These are phyloP conservation scores for Plasmopara muralis DNA, from an alignment of 352 stramenopile genomes.

Conservation along the genomic window DNA sequence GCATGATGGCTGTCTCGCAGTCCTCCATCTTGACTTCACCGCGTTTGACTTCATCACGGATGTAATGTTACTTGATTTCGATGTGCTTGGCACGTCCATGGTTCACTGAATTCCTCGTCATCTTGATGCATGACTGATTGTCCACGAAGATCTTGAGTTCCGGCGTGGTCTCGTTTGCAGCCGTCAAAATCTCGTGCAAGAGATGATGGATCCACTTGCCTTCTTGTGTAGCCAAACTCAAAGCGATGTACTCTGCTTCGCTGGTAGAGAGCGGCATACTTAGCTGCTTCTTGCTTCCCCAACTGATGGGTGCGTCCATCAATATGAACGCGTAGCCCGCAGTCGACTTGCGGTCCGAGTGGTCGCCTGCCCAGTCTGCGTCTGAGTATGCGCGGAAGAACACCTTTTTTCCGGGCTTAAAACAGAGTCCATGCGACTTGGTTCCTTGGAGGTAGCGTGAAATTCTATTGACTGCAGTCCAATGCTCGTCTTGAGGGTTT, in stretches of 20 bases:
- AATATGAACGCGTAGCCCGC: too few species aligned
- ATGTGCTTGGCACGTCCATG: not conserved
- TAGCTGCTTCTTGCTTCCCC: not conserved
- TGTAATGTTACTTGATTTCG: not conserved
- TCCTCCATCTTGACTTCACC: too few species aligned
- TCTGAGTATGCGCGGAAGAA: too few species aligned
- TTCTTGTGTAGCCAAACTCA: constrained; percentile 7
- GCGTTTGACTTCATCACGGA: not conserved
- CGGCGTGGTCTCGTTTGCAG: too few species aligned
- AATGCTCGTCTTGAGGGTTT: too few species aligned
- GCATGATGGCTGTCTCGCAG: not conserved
- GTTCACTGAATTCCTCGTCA: not conserved
- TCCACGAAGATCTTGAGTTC: constrained; percentile 8
- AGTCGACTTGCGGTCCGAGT: constrained; percentile 1
- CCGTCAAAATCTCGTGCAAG: constrained; percentile 4
- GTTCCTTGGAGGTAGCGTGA: too few species aligned
- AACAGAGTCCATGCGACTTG: too few species aligned
- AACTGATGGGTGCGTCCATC: constrained; percentile 2
- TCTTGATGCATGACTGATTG: constrained; percentile 9
- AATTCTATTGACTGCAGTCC: too few species aligned
- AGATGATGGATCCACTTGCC: not conserved
- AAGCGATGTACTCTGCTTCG: constrained; percentile 12
- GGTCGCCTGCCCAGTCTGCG: too few species aligned
- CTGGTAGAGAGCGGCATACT: constrained; percentile 9
- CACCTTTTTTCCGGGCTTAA: too few species aligned